Base-by-base conservation (phyloP, 2,329 filamentous ascomycete genomes). In the Knufia fluminis region DNA sequence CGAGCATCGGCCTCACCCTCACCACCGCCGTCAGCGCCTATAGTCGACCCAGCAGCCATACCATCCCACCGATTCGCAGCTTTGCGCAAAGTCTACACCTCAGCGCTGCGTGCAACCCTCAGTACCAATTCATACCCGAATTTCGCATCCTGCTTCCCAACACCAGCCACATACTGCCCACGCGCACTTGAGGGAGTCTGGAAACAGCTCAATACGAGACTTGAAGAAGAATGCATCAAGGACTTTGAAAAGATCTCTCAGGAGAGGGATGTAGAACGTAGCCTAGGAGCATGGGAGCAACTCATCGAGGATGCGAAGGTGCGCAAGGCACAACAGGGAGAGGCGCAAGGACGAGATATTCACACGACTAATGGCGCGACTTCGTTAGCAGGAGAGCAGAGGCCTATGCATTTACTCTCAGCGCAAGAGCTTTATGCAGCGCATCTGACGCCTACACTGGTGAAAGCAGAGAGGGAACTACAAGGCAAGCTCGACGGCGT, bases 121-220 rank as follows among this genome's bases (percentile, higher is more conserved):
- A 74, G 76, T 54, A 77, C 78, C 46, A 80, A 78, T 62, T 78
- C 72, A 8, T 76, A 80, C 61, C 67, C 69, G 43, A 82, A 81
- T 57, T 83, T 83, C 61, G 71, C 77, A 0, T 68, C 76, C 20
- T 83, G 80, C 58, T 83, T 83, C 55, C 79, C 80, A 0, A 83
- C 80, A 0, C 74, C 78, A 1, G 76, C 79, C 16, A 67, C 70
- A 57, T 69, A 80, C 57, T 76, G 76, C 9, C 74, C 77, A 1
- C 73, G 73, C 22, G 73, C 72, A 36, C 60, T 83, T 50, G 73
- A 79, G 57, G 69, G 70, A 3, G 67, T 83, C 19, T 77, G 78
- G 66, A 68, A 72, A 48, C 76, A 82, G 55, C 71, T 83, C 55
- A 76, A 77, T 36, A 71, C 72, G 45, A 74, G 79, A 56, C 62